Evolutionary conservation across 2,329 filamentous ascomycete species (phyloP).

Genomic region (Sporothrix euskadiensis): DNA sequence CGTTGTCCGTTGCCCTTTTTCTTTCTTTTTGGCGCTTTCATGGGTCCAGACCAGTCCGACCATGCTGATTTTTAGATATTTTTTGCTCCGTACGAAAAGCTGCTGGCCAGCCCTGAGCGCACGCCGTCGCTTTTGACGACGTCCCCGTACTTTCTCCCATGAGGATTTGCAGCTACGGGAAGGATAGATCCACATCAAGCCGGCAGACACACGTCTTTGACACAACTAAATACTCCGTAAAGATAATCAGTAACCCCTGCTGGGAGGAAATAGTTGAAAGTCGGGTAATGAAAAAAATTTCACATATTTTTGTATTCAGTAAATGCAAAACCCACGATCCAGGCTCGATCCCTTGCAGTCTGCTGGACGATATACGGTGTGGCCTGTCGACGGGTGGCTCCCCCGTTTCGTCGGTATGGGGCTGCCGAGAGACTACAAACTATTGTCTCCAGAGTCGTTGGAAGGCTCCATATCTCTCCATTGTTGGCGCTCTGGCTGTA

Average conservation of each 20-base stretch:
- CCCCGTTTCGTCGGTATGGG: neutral
- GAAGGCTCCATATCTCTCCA: neutral
- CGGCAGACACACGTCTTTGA: neutral
- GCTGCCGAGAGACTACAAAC: neutral
- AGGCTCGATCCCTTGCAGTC: constrained; percentile 9
- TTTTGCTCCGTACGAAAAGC: neutral
- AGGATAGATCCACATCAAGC: constrained; percentile 7
- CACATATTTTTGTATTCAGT: neutral
- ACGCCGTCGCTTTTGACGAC: neutral
- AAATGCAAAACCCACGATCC: neutral
- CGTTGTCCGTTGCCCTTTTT: neutral
- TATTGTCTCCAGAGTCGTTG: neutral
- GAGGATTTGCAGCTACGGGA: constrained; percentile 17
- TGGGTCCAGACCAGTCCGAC: constrained; percentile 1
- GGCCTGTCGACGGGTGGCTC: neutral
- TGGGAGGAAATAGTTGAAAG: neutral
- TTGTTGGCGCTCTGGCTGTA: neutral
- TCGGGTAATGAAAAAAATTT: neutral
- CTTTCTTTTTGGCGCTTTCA: neutral
- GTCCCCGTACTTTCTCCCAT: constrained; percentile 11
- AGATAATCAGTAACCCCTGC: neutral
- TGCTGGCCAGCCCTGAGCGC: constrained; percentile 19
- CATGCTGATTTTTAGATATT: neutral
- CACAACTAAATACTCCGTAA: neutral
- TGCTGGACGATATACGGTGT: neutral